These are phyloP conservation scores for Trichosanthes cucumerina DNA, from an alignment of 306 rosid genomes.

Conservation along the genomic window DNA sequence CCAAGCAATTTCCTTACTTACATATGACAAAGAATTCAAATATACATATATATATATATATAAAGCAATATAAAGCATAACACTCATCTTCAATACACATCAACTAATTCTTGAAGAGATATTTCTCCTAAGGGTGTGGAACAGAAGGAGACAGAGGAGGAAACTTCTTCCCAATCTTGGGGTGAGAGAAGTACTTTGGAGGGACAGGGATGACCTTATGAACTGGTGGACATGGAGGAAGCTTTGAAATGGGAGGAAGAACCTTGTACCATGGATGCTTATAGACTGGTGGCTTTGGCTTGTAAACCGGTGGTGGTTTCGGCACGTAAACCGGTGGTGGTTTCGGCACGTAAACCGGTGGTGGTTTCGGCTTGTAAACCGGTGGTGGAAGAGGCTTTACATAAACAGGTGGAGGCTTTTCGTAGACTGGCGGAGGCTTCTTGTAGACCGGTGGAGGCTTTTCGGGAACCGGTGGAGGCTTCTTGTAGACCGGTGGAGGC, in stretches of 20 bases:
- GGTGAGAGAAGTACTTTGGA: constrained; percentile 11
- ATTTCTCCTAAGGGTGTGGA: neutral
- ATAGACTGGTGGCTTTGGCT: constrained; percentile 9
- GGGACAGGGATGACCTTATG: constrained; percentile 13
- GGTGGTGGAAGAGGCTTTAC: neutral
- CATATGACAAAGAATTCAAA: neutral
- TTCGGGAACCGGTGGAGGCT: too few relatives aligned
- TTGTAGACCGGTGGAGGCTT: too few relatives aligned
- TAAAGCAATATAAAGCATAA: neutral
- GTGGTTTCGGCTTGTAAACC: neutral
- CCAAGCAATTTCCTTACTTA: neutral
- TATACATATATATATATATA: neutral
- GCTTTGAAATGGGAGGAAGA: constrained; percentile 41
- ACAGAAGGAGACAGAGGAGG: constrained; percentile 6
- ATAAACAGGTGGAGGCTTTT: too few relatives aligned
- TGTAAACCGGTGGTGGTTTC: constrained; percentile 22
- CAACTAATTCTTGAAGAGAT: neutral
- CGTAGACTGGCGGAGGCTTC: too few relatives aligned
- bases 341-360: neutral
- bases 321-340: neutral
- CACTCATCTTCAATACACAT: neutral
- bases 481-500: neutral
- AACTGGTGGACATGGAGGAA: constrained; percentile 24
- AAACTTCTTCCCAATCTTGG: constrained; percentile 14
- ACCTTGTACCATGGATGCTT: constrained; percentile 27